Conservation (phyloP, 768 basidiomycete genomes). For the Leccinum olivaceopallidum region DNA sequence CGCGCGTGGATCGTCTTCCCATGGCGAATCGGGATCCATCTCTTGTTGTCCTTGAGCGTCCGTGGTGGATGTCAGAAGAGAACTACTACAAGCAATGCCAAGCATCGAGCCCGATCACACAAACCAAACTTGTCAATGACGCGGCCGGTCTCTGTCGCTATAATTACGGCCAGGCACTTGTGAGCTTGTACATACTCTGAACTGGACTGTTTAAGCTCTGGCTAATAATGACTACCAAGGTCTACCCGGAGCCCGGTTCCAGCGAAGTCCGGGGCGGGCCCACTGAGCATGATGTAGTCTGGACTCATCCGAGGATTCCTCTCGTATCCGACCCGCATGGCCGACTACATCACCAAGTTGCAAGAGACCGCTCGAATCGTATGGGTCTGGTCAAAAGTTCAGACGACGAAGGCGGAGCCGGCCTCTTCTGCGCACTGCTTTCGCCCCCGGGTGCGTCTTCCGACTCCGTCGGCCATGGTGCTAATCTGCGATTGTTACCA, state of each 20-base stretch:
- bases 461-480: not conserved
- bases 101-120: not conserved
- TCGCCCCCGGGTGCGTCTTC: not conserved
- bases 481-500: too few species aligned
- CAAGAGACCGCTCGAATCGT: constrained; percentile 25
- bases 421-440: not conserved
- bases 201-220: not conserved
- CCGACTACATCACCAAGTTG: constrained; percentile 13
- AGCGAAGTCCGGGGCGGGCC: not conserved
- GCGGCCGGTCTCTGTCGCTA: not conserved
- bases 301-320: not conserved
- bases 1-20: constrained; percentile 51
- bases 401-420: constrained; percentile 21
- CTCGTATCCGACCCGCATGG: constrained; percentile 3
- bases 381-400: constrained; percentile 12
- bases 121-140: not conserved
- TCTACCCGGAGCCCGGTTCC: too few species aligned
- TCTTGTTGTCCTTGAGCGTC: not conserved
- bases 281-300: not conserved
- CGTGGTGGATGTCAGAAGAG: not conserved
- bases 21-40: constrained; percentile 49
- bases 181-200: not conserved
- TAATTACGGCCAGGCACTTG: not conserved
- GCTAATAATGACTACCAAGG: not conserved
- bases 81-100: not conserved